Conservation (phyloP, 768 basidiomycete genomes). For the Rhodotorula paludigena region DNA sequence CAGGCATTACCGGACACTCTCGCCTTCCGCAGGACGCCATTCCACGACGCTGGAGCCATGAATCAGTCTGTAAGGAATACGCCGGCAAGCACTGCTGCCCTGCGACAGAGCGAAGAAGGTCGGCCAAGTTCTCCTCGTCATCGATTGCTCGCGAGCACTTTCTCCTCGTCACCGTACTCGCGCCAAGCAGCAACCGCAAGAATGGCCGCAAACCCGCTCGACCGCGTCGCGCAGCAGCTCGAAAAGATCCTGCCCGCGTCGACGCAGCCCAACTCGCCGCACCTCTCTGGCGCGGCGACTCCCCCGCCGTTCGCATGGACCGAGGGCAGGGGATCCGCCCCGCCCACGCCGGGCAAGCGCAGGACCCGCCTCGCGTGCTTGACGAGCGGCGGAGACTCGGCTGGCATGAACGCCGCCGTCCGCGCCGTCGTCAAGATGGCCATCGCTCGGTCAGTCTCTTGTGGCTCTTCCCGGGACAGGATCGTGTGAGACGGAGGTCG, state of each 20-base stretch:
- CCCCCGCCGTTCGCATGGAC: constrained; percentile 8
- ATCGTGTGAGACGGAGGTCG: no score
- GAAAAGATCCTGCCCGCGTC: constrained; percentile 7
- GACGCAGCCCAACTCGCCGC: constrained; percentile 9
- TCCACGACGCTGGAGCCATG: no score
- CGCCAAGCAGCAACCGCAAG: no score
- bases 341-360: constrained; percentile 11
- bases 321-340: neutral
- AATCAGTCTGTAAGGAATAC: no score
- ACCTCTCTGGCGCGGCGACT: constrained; percentile 5
- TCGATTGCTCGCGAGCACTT: no score
- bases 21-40: no score
- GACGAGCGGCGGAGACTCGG: constrained; percentile 94
- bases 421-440: constrained; percentile 87
- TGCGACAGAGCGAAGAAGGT: no score
- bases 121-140: no score
- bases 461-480: no score
- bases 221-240: constrained; percentile 22
- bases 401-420: constrained; percentile 85
- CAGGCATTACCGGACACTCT: no score
- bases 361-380: constrained; percentile 60
- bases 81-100: no score
- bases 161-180: neutral
- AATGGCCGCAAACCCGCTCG: constrained; percentile 15
- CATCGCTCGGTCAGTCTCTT: constrained; percentile 68